These are phyloP conservation scores for Torulaspora pretoriensis DNA, from an alignment of 1,139 yeast genomes.

Conservation along the genomic window DNA sequence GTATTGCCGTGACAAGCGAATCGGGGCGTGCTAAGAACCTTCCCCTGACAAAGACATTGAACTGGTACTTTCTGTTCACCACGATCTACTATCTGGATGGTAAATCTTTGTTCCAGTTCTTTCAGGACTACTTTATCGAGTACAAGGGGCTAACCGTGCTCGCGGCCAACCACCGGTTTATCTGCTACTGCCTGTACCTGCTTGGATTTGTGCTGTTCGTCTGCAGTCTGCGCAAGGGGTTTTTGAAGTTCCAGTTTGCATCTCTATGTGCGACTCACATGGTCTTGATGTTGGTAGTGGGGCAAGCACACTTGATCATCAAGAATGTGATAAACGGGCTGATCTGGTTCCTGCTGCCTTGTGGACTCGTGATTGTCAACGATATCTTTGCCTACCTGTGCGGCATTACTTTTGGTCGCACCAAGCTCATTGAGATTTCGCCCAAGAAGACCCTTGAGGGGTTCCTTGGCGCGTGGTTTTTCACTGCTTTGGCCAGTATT, in stretches of 20 bases:
- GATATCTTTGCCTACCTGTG: constrained; percentile 96
- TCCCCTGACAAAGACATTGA: constrained; percentile 78
- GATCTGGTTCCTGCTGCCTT: constrained; percentile 92
- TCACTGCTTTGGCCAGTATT: constrained; percentile 75
- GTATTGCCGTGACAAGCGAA: constrained; percentile 78
- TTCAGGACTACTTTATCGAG: constrained; percentile 39
- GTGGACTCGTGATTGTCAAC: constrained; percentile 84
- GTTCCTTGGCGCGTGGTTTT: constrained; percentile 94
- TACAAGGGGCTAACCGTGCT: constrained; percentile 43
- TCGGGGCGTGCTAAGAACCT: constrained; percentile 81
- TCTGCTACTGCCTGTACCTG: constrained; percentile 78
- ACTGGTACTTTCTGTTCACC: constrained; percentile 82
- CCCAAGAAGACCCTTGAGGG: constrained; percentile 99
- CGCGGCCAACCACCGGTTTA: constrained; percentile 72
- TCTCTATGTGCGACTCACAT: constrained; percentile 92
- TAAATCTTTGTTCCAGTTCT: constrained; percentile 63
- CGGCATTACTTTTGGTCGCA: constrained; percentile 93
- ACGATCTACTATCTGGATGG: constrained; percentile 89
- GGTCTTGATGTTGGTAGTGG: constrained; percentile 84
- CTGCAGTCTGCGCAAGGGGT: constrained; percentile 82
- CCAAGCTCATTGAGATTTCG: constrained; percentile 87
- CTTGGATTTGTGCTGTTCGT: constrained; percentile 90
- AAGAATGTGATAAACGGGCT: constrained; percentile 85
- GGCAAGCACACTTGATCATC: constrained; percentile 91
- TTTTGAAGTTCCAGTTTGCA: constrained; percentile 85